Base-by-base conservation (phyloP, 345 rosid species). In the Euphorbia peplus region DNA sequence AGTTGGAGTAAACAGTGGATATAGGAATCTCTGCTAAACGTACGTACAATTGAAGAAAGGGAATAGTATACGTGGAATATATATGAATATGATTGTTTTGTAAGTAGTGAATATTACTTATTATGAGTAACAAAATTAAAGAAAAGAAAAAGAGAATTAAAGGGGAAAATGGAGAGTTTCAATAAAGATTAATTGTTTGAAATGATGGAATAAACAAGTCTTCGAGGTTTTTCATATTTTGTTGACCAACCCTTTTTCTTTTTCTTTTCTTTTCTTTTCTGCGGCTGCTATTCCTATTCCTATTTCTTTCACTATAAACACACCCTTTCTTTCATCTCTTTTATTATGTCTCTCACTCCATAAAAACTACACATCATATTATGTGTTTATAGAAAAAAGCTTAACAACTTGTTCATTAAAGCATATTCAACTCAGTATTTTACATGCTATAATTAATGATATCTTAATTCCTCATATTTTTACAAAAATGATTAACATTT, bases 231-330 rank as follows among this genome's bases (percentile, higher is more conserved):
- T 69, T 32, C 37, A 32, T 71, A 70, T 81, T 83, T 83, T 83
- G 87, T 83, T 83, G 87, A 83, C 84, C 83, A 79, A 53, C 87
- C 79, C 81, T 83, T 66, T 14, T 37, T 73, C 76, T 76, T 55
- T 25, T 51, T 47, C 26, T 11, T 11, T 26, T 15, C 6, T 58
- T 58, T 26, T 35, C 71, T 76, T 73, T 72, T 69, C 70, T 75
- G 84, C 84, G 73, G 77, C 81, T 77, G 75, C 81, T 77, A 65
- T 70, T 58, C 67, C 16, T 4, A n/a, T n/a, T n/a, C n/a, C n/a
- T n/a, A n/a, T n/a, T n/a, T n/a, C n/a, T n/a, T n/a, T n/a, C n/a
- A n/a, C n/a, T n/a, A n/a, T n/a, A 39, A 39, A 28, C 37, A 51
- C 46, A 42, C 11, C 11, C 47, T 32, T 32, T 6, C 47, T 42